Evolutionary conservation across 805 yeast genomes (phyloP), one percentile per base, ranked within the genome.

Genomic region (Isabelozyma rhagii): DNA sequence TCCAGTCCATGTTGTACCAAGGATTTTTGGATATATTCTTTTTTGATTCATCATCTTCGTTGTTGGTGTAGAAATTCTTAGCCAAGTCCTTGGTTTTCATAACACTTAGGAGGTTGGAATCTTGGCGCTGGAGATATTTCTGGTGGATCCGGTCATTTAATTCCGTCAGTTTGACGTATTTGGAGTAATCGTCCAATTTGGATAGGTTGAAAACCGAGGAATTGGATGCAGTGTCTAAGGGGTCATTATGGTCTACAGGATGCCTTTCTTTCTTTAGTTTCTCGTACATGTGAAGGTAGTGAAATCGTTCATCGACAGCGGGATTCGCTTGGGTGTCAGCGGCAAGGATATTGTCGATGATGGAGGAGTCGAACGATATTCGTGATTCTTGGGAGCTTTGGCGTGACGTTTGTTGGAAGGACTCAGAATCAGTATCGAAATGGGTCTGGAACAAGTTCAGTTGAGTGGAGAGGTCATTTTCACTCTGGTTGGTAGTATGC

Each of bases 141-240:
- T 60, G 61, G 36, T 31, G 36, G 39, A 72, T 69, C 25, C 47
- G 45, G 45, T 73, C 72, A 50, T 71, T 66, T 29, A 72, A 48
- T 44, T 67, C 69, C 21, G 72, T 63, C 55, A 66, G 65, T 47
- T 63, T 64, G 10, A 69, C 61, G 49, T 65, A 74, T 41, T 55
- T 61, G 41, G 53, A 55, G 54, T 62, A 74, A 50, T 74, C 79
- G 51, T 69, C 72, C 15, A 72, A 53, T 5, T 57, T 47, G 1
- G 71, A 61, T 14, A 71, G 55, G 7, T 58, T 60, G 48, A 72
- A 69, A 4, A 68, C 56, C 0, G 74, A 68, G 7, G 55, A 43
- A 17, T 44, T 46, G 2, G 55, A 14, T 15, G 43, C 21, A 11
- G n/a, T 8, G 25, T 47, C 46, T 25, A 50, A 15, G 21, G 57